Percentiles rank a stretch among this genome's conserved stretches.
These are phyloP conservation scores for Onygenales sp. DNA, from an alignment of 2,329 filamentous ascomycete genomes.

Conservation along the genomic window DNA sequence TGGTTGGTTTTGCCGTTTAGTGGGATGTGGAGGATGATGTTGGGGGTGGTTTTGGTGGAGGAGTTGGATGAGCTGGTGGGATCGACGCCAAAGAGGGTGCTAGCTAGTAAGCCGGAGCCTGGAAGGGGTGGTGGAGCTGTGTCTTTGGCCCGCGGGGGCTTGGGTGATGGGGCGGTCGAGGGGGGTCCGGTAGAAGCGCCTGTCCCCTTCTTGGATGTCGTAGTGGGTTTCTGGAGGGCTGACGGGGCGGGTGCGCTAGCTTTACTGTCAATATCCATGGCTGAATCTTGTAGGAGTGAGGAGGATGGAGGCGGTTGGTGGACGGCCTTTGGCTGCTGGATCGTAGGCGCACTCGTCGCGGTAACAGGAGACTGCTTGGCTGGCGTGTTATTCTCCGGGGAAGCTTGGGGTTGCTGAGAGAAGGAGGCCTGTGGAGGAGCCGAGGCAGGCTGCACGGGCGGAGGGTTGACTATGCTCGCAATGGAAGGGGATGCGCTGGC, in stretches of 20 bases:
- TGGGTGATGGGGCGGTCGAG: constrained; percentile 46
- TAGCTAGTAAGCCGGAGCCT: constrained; percentile 56
- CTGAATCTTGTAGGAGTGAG: constrained; percentile 14
- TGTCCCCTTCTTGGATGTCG: constrained; percentile 33
- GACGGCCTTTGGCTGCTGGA: constrained; percentile 10
- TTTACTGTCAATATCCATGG: constrained; percentile 26
- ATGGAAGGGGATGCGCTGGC: constrained; percentile 90
- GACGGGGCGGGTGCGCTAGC: constrained; percentile 6
- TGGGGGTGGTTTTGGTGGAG: constrained; percentile 47
- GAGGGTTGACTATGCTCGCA: constrained; percentile 75
- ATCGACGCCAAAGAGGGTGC: constrained; percentile 49
- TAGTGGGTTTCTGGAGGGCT: constrained; percentile 17
- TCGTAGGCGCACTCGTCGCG: constrained; percentile 9
- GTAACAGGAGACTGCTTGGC: constrained; percentile 15
- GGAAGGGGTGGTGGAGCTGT: constrained; percentile 44
- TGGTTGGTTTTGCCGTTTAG: constrained; percentile 76
- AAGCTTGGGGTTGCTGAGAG: constrained; percentile 1
- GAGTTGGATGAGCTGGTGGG: constrained; percentile 36
- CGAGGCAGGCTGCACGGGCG: constrained; percentile 28
- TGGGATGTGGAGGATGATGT: constrained; percentile 74
- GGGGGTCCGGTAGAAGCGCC: constrained; percentile 38
- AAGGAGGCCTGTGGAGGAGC: constrained; percentile 17
- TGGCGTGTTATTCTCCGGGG: constrained; percentile 3
- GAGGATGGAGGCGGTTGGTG: not conserved
- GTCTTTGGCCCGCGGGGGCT: constrained; percentile 47